phyloP scores from a whole-genome alignment of 176 grass and related monocot genomes.

The Oryza officinalis region DNA sequence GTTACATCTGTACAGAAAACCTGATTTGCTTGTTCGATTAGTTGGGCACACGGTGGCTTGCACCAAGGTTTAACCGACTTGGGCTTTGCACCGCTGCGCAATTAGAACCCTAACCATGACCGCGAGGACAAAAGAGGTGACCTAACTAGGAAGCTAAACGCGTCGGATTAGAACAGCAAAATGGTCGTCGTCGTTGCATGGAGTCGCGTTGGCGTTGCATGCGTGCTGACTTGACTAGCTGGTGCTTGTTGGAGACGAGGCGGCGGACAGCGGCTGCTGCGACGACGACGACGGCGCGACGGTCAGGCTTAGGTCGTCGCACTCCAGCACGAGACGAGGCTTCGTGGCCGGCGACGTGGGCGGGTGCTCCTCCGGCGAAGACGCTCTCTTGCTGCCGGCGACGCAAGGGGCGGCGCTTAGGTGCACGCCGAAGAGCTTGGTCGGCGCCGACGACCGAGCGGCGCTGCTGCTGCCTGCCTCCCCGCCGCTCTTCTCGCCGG shows the following conservation, averaged over 20 bases:
- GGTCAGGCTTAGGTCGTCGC: constrained; percentile 58
- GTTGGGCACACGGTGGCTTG: neutral
- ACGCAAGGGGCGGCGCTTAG: constrained; percentile 30
- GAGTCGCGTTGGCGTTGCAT: neutral
- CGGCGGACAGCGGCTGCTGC: constrained; percentile 27
- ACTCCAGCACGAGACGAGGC: constrained; percentile 50
- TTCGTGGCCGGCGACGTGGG: constrained; percentile 63
- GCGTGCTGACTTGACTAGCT: constrained; percentile 38
- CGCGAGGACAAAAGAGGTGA: neutral
- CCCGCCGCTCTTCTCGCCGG: constrained; percentile 40
- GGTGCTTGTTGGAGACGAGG: constrained; percentile 47
- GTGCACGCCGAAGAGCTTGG: constrained; percentile 85
- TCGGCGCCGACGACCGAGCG: constrained; percentile 33
- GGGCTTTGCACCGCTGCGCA: neutral
- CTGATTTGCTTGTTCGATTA: constrained; percentile 19
- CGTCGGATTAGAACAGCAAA: constrained; percentile 36
- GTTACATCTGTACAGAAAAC: constrained; percentile 41
- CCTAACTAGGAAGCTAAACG: constrained; percentile 32
- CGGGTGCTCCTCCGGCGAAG: constrained; percentile 35
- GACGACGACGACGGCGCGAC: constrained; percentile 41
- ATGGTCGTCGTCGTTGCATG: constrained; percentile 13
- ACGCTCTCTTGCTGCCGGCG: constrained; percentile 50
- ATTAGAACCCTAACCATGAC: constrained; percentile 42
- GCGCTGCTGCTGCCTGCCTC: constrained; percentile 56
- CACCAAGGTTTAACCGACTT: neutral